Evolutionary conservation across 495 filamentous ascomycete genomes (phyloP).

Genomic region (Penicillium canariense): DNA sequence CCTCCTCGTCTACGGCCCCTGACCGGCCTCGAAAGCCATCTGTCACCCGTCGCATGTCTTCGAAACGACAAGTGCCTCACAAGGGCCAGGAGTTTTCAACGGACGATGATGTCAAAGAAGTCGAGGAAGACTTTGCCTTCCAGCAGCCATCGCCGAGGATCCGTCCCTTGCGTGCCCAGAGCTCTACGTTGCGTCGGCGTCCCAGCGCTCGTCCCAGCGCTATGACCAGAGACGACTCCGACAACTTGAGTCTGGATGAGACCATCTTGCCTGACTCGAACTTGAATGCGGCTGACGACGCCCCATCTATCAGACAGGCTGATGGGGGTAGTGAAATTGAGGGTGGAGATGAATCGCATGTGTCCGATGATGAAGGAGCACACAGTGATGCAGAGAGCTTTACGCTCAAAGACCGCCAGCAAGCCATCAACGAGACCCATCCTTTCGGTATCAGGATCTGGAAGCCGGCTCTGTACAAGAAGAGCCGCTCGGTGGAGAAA

Average conservation of each 20-base stretch:
- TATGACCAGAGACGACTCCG: slow-evolving; percentile 58
- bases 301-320: slow-evolving; percentile 26
- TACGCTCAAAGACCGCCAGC: slow-evolving; percentile 83
- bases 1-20: slow-evolving; percentile 57
- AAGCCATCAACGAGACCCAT: slow-evolving; percentile 98
- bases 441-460: slow-evolving; percentile 98
- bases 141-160: slow-evolving; percentile 41
- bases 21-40: slow-evolving; percentile 67
- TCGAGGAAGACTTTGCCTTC: slow-evolving; percentile 56
- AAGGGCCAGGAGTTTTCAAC: slow-evolving; percentile 88
- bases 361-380: slow-evolving; percentile 49
- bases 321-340: slow-evolving; percentile 22
- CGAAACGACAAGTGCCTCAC: slow-evolving; percentile 69
- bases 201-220: slow-evolving; percentile 54
- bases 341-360: slow-evolving; percentile 18
- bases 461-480: slow-evolving; percentile 99
- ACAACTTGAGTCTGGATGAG: slow-evolving; percentile 48
- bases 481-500: slow-evolving; percentile 91
- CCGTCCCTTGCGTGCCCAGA: slow-evolving; percentile 41
- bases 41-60: slow-evolving; percentile 68
- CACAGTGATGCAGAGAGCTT: slow-evolving; percentile 78
- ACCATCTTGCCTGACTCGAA: slow-evolving; percentile 34
- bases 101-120: slow-evolving; percentile 84
- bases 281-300: slow-evolving; percentile 20
- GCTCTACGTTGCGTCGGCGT: slow-evolving; percentile 72